Conservation (phyloP, 371 early-diverging fungal species). For the Choanephora cucurbitarum region DNA sequence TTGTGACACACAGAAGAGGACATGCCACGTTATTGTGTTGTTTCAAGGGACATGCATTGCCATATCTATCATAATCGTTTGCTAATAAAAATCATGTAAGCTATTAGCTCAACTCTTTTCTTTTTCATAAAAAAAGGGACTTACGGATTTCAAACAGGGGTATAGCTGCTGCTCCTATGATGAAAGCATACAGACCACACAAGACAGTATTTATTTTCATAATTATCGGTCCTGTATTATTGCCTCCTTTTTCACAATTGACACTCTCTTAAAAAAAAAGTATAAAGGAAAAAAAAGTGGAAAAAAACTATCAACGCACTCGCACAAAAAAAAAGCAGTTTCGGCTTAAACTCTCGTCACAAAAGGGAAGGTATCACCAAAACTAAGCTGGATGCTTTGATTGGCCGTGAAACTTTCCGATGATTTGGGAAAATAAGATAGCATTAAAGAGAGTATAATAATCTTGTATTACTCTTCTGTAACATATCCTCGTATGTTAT, state of each 20-base stretch:
- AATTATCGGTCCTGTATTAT: background rate
- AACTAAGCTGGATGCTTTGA: too few species aligned
- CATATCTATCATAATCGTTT: slow-evolving; percentile 53
- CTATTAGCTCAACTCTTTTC: too few species aligned
- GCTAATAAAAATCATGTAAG: slow-evolving; percentile 29
- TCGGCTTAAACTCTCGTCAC: too few species aligned
- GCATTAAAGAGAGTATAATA: too few species aligned
- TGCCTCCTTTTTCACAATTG: background rate
- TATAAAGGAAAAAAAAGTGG: slow-evolving; percentile 8
- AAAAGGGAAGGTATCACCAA: too few species aligned
- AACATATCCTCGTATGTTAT: too few species aligned
- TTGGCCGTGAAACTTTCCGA: too few species aligned
- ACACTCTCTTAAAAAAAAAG: slow-evolving; percentile 4
- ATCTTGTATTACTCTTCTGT: too few species aligned
- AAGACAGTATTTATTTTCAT: slow-evolving; percentile 23
- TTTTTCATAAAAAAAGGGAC: slow-evolving; percentile 2
- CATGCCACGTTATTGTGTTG: slow-evolving; percentile 44
- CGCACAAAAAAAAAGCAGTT: too few species aligned
- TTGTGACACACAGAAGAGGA: slow-evolving; percentile 55
- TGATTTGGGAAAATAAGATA: too few species aligned
- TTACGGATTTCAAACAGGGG: slow-evolving; percentile 37
- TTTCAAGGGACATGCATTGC: slow-evolving; percentile 51
- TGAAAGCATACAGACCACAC: slow-evolving; percentile 22
- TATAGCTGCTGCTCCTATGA: slow-evolving; percentile 23
- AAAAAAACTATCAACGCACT: too few species aligned